Base-by-base conservation (phyloP, 192 early-diverging fungal genomes). In the Coemansia sp. region DNA sequence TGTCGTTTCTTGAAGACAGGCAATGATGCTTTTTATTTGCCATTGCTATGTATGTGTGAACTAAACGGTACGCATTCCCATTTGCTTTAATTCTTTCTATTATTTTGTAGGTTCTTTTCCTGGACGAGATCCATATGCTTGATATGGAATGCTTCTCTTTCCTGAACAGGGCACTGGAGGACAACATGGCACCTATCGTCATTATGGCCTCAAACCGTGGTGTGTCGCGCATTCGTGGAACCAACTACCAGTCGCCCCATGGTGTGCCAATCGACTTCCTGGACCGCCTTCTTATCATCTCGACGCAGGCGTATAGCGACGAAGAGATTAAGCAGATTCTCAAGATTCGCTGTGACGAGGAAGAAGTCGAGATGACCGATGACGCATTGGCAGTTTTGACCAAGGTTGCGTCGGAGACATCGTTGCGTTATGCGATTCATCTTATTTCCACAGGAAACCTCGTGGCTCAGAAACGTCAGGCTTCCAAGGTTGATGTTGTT, bases 91-190 rank as follows among this genome's bases (percentile, higher is more conserved):
- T 48, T 48, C 3, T 48, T 6, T 48, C 14, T 48, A 3, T 5
- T 48, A 28, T 12, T 5, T 15, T 48, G 17, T 48, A 48, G 45
- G 45, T 96, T 36, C 87, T 99, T 58, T 99, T 99, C 76, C 95
- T 99, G 69, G 98, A 99, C 75, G 98, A 99, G 85, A 96, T 99
- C 38, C 98, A 99, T 78, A 98, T 98, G 92, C 93, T 99, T 39
- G 98, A 99, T 59, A 98, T 99, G 80, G 98, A 99, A 78, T 99
- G 96, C 73, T 99, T 99, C 75, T 98, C 98, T 18, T 99, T 94
- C 88, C 75, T 99, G 58, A 99, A 99, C 76, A 90, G 96, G 22
- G 98, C 98, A 5, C 86, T 99, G 6, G 98, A 99, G 82, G 95
- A 96, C 71, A 89, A 91, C 41, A 87, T 97, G 90, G 96, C 98